phyloP scores from a whole-genome alignment of 1,139 yeast species.

The Geotrichum histeridarum region DNA sequence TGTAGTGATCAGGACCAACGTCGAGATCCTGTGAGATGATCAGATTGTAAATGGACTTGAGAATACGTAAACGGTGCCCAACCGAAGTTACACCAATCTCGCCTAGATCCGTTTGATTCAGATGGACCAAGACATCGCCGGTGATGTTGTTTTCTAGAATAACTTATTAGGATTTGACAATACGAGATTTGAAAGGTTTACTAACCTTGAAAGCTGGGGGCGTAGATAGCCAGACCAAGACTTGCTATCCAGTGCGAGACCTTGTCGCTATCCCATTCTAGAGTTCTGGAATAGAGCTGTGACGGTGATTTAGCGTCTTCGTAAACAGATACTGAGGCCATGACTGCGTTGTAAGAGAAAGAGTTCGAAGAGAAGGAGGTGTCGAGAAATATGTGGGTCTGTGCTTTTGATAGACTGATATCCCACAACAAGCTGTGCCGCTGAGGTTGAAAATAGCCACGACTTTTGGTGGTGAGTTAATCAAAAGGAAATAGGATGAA shows the following conservation, averaged over 20 bases:
- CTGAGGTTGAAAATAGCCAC: not conserved
- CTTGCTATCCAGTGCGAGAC: constrained; percentile 31
- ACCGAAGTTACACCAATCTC: constrained; percentile 41
- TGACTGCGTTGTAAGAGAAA: not conserved
- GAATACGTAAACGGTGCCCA: constrained; percentile 41
- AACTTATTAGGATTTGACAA: not conserved
- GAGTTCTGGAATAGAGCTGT: constrained; percentile 14
- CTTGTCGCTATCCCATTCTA: constrained; percentile 31
- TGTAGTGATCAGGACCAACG: constrained; percentile 33
- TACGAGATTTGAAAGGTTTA: not conserved
- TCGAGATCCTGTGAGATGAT: constrained; percentile 31
- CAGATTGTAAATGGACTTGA: constrained; percentile 37
- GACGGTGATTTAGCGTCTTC: constrained; percentile 10
- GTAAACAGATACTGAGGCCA: not conserved
- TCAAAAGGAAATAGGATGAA: not conserved
- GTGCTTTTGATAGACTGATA: too few species aligned
- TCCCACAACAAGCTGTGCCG: not conserved
- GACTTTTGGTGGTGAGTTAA: not conserved
- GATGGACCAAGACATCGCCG: constrained; percentile 40
- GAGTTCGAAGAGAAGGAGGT: not conserved
- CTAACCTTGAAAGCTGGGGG: constrained; percentile 25
- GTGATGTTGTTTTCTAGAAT: constrained; percentile 36
- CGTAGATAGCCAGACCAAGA: constrained; percentile 31
- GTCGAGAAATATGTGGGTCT: too few species aligned
- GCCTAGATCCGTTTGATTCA: constrained; percentile 38